Conservation (phyloP, 768 basidiomycete species). For the Phaeolepiota aurea region DNA sequence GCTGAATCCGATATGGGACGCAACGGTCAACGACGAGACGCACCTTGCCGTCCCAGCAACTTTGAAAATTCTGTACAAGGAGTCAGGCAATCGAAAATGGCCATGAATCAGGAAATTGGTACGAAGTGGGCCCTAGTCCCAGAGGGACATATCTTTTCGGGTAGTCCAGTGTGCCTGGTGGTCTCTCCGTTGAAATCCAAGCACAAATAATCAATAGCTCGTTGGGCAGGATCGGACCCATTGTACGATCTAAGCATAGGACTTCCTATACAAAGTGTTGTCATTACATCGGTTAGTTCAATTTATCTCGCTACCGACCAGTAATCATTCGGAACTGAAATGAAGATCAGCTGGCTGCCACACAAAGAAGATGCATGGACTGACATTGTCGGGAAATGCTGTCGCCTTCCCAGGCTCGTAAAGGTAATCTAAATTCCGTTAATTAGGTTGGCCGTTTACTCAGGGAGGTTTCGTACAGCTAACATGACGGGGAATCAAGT, state of each 20-base stretch:
- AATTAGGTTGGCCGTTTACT: neutral
- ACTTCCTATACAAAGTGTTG: constrained; percentile 21
- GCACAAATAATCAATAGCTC: constrained; percentile 40
- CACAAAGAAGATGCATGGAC: constrained; percentile 7
- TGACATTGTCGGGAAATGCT: constrained; percentile 47
- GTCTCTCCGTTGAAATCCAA: constrained; percentile 35
- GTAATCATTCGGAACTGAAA: constrained; percentile 46
- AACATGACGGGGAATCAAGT: neutral
- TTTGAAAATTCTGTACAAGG: constrained; percentile 36
- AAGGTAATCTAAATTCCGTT: constrained; percentile 31
- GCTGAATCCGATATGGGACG: constrained; percentile 4
- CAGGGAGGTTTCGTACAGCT: neutral
- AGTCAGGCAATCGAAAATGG: neutral
- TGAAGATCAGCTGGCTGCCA: too few species aligned
- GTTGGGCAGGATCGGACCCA: constrained; percentile 31
- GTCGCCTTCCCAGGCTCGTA: constrained; percentile 39
- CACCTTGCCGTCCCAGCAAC: constrained; percentile 51
- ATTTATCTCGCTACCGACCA: constrained; percentile 20
- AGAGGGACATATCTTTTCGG: constrained; percentile 30
- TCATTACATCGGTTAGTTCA: too few species aligned
- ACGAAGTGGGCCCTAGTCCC: constrained; percentile 46
- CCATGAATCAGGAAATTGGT: constrained; percentile 10
- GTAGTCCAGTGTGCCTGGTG: constrained; percentile 28
- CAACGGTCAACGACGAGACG: neutral
- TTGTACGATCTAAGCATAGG: constrained; percentile 40